A percentile compares a stretch with the other conserved stretches of the same genome.
These are phyloP conservation scores for Ampelocalamus luodianensis DNA, from an alignment of 176 grass and related monocot genomes.

Conservation along the genomic window DNA sequence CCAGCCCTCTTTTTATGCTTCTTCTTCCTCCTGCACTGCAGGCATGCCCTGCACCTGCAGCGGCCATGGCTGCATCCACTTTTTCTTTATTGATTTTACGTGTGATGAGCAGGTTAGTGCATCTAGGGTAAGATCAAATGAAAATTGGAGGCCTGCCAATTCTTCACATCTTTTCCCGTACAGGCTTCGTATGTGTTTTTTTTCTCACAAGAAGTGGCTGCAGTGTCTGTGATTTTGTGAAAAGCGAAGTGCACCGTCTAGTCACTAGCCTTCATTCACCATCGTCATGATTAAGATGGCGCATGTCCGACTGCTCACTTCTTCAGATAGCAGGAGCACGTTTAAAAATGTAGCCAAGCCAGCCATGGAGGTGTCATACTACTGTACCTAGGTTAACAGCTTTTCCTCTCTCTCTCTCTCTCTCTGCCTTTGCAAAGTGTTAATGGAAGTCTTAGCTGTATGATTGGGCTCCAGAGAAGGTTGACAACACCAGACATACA, in stretches of 20 bases:
- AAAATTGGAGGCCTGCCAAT: not conserved
- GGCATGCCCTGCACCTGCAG: not conserved
- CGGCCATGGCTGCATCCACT: not conserved
- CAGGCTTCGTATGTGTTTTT: not conserved
- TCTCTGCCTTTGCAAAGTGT: not conserved
- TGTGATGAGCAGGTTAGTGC: too few relatives aligned
- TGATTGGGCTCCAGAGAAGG: not conserved
- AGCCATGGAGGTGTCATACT: not conserved
- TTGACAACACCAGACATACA: not conserved
- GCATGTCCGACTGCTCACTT: conserved; percentile 7
- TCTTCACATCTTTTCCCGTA: not conserved
- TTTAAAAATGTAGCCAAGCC: not conserved
- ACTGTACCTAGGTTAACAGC: not conserved
- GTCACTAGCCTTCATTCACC: not conserved
- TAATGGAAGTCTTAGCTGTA: not conserved
- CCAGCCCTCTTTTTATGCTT: not conserved
- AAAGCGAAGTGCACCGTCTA: not conserved
- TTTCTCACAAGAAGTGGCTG: not conserved
- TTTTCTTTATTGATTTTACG: not conserved
- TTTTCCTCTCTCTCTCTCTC: not conserved
- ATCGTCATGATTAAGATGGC: conserved; percentile 31
- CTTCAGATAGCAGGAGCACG: conserved; percentile 28
- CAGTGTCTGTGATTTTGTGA: not conserved
- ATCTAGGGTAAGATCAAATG: not conserved
- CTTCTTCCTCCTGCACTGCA: not conserved